Conservation (phyloP, 1,284 basidiomycete genomes). For the Gomphus bonarii region DNA sequence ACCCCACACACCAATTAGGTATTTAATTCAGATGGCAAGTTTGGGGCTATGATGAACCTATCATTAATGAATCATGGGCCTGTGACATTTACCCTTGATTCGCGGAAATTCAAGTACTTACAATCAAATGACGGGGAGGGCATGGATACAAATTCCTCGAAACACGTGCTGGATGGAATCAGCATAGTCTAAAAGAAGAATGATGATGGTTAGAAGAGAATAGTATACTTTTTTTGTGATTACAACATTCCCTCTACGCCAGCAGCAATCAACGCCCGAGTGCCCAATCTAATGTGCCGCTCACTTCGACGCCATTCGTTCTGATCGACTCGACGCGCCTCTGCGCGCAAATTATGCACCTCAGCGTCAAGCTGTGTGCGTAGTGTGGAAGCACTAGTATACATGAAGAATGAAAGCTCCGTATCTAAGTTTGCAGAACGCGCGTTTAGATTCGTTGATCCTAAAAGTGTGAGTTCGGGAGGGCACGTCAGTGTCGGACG, state of each 20-base stretch:
- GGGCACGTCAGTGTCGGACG: constrained; percentile 41
- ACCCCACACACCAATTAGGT: not conserved
- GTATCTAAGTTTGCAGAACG: constrained; percentile 88
- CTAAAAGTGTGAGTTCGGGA: constrained; percentile 80
- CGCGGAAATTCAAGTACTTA: constrained; percentile 43
- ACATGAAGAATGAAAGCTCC: constrained; percentile 84
- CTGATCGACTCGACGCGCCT: constrained; percentile 31
- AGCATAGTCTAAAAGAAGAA: not conserved
- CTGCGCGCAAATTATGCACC: constrained; percentile 27
- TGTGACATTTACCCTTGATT: constrained; percentile 74
- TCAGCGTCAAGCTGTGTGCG: constrained; percentile 30
- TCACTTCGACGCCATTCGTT: constrained; percentile 34
- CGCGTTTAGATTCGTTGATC: constrained; percentile 92
- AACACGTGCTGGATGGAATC: not conserved
- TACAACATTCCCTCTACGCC: constrained; percentile 61
- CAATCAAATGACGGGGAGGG: not conserved
- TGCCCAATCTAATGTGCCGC: constrained; percentile 61
- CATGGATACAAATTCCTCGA: not conserved
- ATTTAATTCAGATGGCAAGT: constrained; percentile 59
- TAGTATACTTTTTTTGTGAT: constrained; percentile 2
- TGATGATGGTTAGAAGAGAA: not conserved
- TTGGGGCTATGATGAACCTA: constrained; percentile 92
- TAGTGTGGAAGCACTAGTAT: constrained; percentile 44
- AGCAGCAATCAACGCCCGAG: constrained; percentile 49
- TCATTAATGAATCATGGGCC: constrained; percentile 82